A percentile compares a stretch with the other conserved stretches of the same genome.
Evolutionary conservation across 1,284 basidiomycete genomes (phyloP).

Genomic region (Apiotrichum montevideense): DNA sequence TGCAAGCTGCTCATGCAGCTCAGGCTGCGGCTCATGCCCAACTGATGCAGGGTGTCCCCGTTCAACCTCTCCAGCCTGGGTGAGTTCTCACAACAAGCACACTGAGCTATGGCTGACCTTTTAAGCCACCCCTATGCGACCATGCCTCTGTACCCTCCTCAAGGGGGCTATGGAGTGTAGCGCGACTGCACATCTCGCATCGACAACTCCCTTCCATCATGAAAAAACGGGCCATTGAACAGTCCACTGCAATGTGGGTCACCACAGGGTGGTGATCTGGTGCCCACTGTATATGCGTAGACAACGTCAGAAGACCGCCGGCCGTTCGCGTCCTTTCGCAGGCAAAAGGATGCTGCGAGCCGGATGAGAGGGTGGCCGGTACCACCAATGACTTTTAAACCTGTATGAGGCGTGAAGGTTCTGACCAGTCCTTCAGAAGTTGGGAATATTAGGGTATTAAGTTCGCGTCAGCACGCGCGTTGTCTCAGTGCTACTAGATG

Average conservation of each 20-base stretch:
- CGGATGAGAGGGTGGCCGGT: neutral
- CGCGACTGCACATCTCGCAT: neutral
- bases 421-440: neutral
- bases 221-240: neutral
- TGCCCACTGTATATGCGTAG: neutral
- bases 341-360: neutral
- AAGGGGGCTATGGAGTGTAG: neutral
- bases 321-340: neutral
- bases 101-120: neutral
- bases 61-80: neutral
- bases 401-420: neutral
- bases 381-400: neutral
- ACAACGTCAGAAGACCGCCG: neutral
- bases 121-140: neutral
- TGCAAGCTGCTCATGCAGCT: neutral
- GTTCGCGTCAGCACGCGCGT: conserved; percentile 4
- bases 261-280: neutral
- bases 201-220: no score
- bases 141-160: neutral
- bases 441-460: conserved; percentile 1
- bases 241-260: neutral
- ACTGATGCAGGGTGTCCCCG: neutral
- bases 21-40: neutral
- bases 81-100: neutral
- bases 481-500: conserved; percentile 2